A percentile compares a stretch with the other conserved stretches of the same genome.
phyloP scores from a whole-genome alignment of 345 rosid genomes.

The Linum trigynum region DNA sequence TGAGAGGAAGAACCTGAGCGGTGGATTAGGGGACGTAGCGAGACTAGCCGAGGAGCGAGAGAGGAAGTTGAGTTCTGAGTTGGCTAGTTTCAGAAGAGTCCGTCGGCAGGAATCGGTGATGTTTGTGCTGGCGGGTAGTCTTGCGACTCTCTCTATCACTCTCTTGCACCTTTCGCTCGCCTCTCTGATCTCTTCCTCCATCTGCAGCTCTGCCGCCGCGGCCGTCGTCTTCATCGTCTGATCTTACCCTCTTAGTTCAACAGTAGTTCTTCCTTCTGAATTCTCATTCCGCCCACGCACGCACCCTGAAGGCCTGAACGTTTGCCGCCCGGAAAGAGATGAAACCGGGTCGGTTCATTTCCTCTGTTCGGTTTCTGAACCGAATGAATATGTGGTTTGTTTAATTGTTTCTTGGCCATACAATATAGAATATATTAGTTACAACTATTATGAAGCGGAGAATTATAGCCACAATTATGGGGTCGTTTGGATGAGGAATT shows the following conservation, averaged over 20 bases:
- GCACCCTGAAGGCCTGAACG: too few species aligned
- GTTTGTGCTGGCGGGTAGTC: conserved; percentile 26
- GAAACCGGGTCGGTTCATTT: not conserved
- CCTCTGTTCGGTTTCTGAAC: not conserved
- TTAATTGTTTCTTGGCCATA: too few species aligned
- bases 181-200: conserved; percentile 26
- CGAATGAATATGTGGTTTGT: too few species aligned
- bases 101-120: conserved; percentile 38
- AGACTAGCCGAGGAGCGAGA: conserved; percentile 27
- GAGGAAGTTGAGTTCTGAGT: conserved; percentile 71
- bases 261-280: not conserved
- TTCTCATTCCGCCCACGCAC: not conserved
- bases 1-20: conserved; percentile 29
- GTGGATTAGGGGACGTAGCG: conserved; percentile 22
- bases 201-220: not conserved
- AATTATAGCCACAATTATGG: too few species aligned
- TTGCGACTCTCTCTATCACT: conserved; percentile 32
- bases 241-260: not conserved
- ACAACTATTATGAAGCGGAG: too few species aligned
- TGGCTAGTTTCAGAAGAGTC: conserved; percentile 61
- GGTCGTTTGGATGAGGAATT: too few species aligned
- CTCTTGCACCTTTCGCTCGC: conserved; percentile 47
- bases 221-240: not conserved
- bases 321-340: not conserved
- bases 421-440: too few species aligned